Base-by-base conservation (phyloP, 352 stramenopile species). In the Phytophthora sojae region DNA sequence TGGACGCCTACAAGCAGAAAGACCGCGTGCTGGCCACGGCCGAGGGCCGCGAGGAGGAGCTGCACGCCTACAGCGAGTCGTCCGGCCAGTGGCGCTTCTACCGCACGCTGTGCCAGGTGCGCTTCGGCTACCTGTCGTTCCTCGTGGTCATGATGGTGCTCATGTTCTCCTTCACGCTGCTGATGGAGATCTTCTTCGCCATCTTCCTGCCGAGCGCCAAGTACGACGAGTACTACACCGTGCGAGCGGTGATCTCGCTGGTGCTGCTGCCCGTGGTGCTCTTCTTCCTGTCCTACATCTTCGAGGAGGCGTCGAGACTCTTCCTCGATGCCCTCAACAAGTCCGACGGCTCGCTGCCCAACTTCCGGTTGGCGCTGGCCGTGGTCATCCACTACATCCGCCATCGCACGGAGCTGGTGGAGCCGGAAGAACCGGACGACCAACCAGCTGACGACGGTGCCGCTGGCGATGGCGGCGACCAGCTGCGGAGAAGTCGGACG, bases 121-220 rank as follows among this genome's bases (percentile, higher is more conserved):
- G 86, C 59, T 92, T 93, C 35, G 83, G 82, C 51, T 95, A 95
- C 69, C 47, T 95, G 39, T 81, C 87, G 32, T 95, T 95, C 63
- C 71, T 95, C n/a, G 86, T 93, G 64, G 71, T 92, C 50, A 92
- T 95, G 86, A 75, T 91, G 51, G 83, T 95, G 71, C 64, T 95
- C 71, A 92, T 95, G 76, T 91, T 93, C 71, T 95, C 87, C 14
- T 93, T 95, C 67, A 92, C 85, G 69, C 60, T 91, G 58, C 73
- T 95, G 50, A 95, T 95, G 87, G 87, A 93, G 74, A 86, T 95
- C 60, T 95, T 93, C 79, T 95, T 95, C 61, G 82, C 84, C 21
- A 90, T 95, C 61, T 95, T 95, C 61, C 71, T 95, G 42, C 87
- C 87, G 23, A 93, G 84, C 51, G 86, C 87, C 64, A 91, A 91